Evolutionary conservation across 176 grass and related monocot species (phyloP).

Genomic region (Chrysopogon serrulatus): DNA sequence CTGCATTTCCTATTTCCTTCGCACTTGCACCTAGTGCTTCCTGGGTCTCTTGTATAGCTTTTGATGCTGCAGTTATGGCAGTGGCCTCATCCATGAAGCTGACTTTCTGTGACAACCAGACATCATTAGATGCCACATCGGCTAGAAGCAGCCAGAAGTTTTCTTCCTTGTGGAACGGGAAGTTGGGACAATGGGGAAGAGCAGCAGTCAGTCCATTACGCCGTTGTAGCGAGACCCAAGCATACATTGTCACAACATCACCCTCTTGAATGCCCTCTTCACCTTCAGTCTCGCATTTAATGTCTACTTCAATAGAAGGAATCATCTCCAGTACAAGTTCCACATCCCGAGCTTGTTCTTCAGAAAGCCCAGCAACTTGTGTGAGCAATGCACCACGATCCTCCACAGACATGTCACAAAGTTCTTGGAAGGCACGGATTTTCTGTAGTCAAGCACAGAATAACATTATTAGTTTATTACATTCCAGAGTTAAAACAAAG

Average conservation of each 20-base stretch:
- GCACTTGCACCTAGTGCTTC: conserved; percentile 65
- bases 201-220: conserved; percentile 77
- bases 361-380: conserved; percentile 75
- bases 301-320: conserved; percentile 82
- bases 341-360: conserved; percentile 54
- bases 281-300: conserved; percentile 95
- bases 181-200: conserved; percentile 73
- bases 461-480: background rate
- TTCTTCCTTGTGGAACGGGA: conserved; percentile 93
- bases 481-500: background rate
- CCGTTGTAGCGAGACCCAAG: conserved; percentile 83
- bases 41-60: conserved; percentile 88
- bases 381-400: conserved; percentile 71
- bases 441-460: conserved; percentile 48
- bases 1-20: conserved; percentile 61
- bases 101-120: conserved; percentile 95
- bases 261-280: conserved; percentile 96
- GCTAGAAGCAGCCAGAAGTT: conserved; percentile 97
- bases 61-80: conserved; percentile 81
- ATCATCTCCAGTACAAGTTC: conserved; percentile 92
- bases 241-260: conserved; percentile 93
- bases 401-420: conserved; percentile 51
- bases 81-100: conserved; percentile 87
- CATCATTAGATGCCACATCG: conserved; percentile 58
- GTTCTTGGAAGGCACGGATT: conserved; percentile 84